Evolutionary conservation across 2,329 filamentous ascomycete species (phyloP).

Genomic region (Clarireedia paspali): DNA sequence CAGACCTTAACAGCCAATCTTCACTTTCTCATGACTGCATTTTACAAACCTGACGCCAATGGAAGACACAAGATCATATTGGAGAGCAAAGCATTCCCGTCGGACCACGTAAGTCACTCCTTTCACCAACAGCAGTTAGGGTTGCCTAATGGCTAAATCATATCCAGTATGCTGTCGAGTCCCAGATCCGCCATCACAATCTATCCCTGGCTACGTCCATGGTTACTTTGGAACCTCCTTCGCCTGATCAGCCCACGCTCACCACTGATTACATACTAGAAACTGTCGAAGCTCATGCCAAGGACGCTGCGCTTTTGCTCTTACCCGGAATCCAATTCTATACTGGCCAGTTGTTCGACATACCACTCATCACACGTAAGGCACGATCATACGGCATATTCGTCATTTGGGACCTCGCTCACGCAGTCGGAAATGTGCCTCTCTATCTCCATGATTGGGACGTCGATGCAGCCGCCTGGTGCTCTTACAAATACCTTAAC

Average conservation of each 20-base stretch:
- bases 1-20: slow-evolving; percentile 72
- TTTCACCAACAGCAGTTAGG: not conserved
- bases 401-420: slow-evolving; percentile 74
- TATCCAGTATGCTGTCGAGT: slow-evolving; percentile 64
- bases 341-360: slow-evolving; percentile 71
- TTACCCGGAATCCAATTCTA: slow-evolving; percentile 76
- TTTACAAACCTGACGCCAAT: slow-evolving; percentile 59
- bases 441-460: slow-evolving; percentile 68
- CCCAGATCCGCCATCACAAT: slow-evolving; percentile 63
- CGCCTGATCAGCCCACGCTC: slow-evolving; percentile 44
- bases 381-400: slow-evolving; percentile 59
- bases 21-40: slow-evolving; percentile 70
- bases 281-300: slow-evolving; percentile 58
- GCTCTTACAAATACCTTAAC: slow-evolving; percentile 79
- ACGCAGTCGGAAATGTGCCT: slow-evolving; percentile 70
- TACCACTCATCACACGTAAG: slow-evolving; percentile 62
- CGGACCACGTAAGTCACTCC: slow-evolving; percentile 59
- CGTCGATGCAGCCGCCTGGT: slow-evolving; percentile 74
- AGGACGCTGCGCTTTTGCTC: slow-evolving; percentile 60
- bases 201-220: slow-evolving; percentile 58
- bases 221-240: slow-evolving; percentile 55
- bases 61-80: slow-evolving; percentile 65
- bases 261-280: slow-evolving; percentile 59
- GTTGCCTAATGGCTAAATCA: slow-evolving; percentile 16
- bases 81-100: slow-evolving; percentile 74